Base-by-base conservation (phyloP, 2,329 filamentous ascomycete genomes). In the Magnaporthales sp. region DNA sequence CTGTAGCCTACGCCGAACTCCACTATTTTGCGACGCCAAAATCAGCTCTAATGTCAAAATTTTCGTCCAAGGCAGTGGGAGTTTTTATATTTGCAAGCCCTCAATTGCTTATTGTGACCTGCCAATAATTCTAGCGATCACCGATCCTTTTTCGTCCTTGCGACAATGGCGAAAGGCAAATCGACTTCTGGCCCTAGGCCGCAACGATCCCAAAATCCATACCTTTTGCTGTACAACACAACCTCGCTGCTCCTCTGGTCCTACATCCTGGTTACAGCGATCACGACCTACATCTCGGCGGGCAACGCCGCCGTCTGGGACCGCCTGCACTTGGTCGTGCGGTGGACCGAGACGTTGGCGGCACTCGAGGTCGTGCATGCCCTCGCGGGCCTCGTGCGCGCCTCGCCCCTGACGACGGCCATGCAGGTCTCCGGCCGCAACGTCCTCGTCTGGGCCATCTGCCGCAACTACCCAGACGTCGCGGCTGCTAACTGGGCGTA, bases 391-490 rank as follows among this genome's bases (percentile, higher is more conserved):
- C 74, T 91, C 64, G 88, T 91, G 30, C 81, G 87, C 69, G 85
- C 88, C 0, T 87, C 88, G 0, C 76, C 90, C 65, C 67, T 84
- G 63, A 90, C 89, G 3, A 91, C 89, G 2, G 76, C 83, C 4
- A 85, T 90, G 81, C 89, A 91, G 78, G 87, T 91, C 64, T 82
- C 86, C 1, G 86, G 83, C 58, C 85, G 89, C 58, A 80, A 90
- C 63, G 78, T 90, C 62, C 81, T 91, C 29, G 84, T 91, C 56
- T 90, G 87, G 86, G 83, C 82, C 56, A 83, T 91, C 63, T 82
- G 85, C 68, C 77, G 83, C 66, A 78, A 78, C 60, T 90, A 88
- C 65, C 69, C 70, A 2, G 70, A 67, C 72, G 81, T 83, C 1
- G 74, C 77, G 15, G 79, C 80, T 19, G 78, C 78, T 51, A 78